Evolutionary conservation across 495 filamentous ascomycete genomes (phyloP).

Genomic region (Tetracladium setigerum): DNA sequence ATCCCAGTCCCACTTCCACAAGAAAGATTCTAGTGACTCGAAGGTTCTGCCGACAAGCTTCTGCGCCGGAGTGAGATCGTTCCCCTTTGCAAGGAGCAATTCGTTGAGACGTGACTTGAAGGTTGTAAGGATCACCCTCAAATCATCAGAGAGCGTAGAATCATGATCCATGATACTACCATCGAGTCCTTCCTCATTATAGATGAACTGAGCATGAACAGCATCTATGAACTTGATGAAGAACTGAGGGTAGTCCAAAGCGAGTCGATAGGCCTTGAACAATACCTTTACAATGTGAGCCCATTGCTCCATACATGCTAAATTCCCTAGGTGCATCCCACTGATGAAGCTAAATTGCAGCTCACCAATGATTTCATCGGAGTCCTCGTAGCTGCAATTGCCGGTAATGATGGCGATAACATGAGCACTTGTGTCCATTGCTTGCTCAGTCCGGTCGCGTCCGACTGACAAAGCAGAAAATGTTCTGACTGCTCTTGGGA

Average conservation of each 20-base stretch:
- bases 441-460: conserved; percentile 61
- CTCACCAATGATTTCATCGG: conserved; percentile 70
- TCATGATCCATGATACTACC: conserved; percentile 45
- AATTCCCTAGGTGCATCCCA: conserved; percentile 73
- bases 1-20: conserved; percentile 39
- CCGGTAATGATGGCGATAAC: conserved; percentile 28
- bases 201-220: conserved; percentile 62
- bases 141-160: conserved; percentile 24
- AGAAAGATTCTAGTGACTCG: conserved; percentile 35
- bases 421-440: conserved; percentile 44
- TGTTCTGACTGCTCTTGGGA: conserved; percentile 46
- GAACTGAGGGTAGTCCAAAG: conserved; percentile 45
- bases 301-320: conserved; percentile 86
- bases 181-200: conserved; percentile 58
- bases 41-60: conserved; percentile 28
- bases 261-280: conserved; percentile 58
- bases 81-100: conserved; percentile 23
- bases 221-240: conserved; percentile 53
- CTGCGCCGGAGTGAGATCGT: conserved; percentile 25
- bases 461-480: conserved; percentile 65
- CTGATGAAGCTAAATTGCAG: conserved; percentile 80
- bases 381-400: conserved; percentile 21
- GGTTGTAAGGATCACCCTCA: conserved; percentile 30
- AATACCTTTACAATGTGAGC: conserved; percentile 64
- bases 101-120: conserved; percentile 38